phyloP scores from a whole-genome alignment of 2,329 filamentous ascomycete species.

The Ophiostoma novo-ulmi region DNA sequence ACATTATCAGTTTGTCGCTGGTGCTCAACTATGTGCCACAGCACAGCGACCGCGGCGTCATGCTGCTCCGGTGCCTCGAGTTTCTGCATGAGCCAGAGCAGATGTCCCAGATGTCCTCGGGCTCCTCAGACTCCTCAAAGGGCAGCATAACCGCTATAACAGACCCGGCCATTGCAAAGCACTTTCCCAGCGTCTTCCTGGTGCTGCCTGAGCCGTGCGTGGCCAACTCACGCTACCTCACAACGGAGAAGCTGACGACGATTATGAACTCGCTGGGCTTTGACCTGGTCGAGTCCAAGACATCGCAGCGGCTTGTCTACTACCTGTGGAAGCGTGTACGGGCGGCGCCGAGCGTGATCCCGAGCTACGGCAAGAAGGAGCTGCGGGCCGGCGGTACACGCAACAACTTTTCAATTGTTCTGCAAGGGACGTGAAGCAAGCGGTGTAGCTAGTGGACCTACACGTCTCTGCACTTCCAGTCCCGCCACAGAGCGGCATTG shows the following conservation, averaged over 20 bases:
- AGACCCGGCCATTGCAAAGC: slow-evolving; percentile 26
- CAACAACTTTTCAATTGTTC: slow-evolving; percentile 86
- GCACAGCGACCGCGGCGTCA: slow-evolving; percentile 67
- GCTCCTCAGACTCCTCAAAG: not conserved
- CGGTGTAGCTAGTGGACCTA: not conserved
- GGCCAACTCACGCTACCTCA: slow-evolving; percentile 84
- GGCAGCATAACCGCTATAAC: slow-evolving; percentile 8
- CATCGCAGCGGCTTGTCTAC: slow-evolving; percentile 79
- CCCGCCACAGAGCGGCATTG: not conserved
- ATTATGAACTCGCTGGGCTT: slow-evolving; percentile 81
- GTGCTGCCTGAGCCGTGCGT: slow-evolving; percentile 87
- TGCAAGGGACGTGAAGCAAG: slow-evolving; percentile 39
- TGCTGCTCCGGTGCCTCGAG: slow-evolving; percentile 69
- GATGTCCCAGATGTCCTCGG: not conserved
- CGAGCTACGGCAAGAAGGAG: slow-evolving; percentile 64
- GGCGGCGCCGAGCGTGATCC: slow-evolving; percentile 26
- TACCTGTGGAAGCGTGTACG: slow-evolving; percentile 67
- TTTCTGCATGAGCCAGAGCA: slow-evolving; percentile 53
- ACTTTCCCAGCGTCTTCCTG: slow-evolving; percentile 71
- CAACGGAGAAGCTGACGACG: slow-evolving; percentile 59
- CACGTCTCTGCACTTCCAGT: not conserved
- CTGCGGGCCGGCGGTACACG: slow-evolving; percentile 67
- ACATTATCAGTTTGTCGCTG: slow-evolving; percentile 85
- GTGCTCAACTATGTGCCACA: slow-evolving; percentile 93
- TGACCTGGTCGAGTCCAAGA: slow-evolving; percentile 57